Conservation (phyloP, 208 protist species). For the Naegleria lovaniensis region DNA sequence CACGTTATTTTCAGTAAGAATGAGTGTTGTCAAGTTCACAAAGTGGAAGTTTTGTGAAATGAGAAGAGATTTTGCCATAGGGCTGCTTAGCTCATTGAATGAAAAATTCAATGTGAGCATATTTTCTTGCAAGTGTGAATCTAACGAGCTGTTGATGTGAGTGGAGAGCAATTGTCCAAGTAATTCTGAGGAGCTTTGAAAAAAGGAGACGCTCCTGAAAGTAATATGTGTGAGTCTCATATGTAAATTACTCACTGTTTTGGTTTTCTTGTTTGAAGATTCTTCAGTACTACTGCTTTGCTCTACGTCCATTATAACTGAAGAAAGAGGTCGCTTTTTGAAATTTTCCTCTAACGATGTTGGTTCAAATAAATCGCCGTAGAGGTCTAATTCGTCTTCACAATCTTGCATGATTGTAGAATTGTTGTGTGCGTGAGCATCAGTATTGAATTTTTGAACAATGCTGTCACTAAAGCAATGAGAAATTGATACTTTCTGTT, state of each 20-base stretch:
- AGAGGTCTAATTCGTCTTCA: too few species aligned
- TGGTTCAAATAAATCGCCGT: too few species aligned
- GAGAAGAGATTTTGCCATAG: not conserved
- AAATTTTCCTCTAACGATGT: too few species aligned
- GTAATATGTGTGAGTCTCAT: not conserved
- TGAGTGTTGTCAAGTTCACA: not conserved
- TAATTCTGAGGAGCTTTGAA: not conserved
- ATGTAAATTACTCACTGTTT: not conserved
- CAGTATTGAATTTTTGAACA: not conserved
- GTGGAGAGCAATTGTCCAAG: not conserved
- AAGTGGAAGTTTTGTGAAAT: not conserved
- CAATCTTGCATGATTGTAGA: too few species aligned
- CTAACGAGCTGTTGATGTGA: not conserved
- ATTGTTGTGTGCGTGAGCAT: not conserved
- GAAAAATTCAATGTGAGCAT: not conserved
- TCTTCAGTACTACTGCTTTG: not conserved
- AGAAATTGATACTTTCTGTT: not conserved
- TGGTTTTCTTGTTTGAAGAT: not conserved
- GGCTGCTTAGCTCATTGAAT: not conserved
- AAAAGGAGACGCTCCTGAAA: not conserved
- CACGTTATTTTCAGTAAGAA: not conserved
- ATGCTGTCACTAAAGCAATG: not conserved
- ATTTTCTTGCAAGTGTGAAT: not conserved
- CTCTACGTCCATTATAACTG: too few species aligned
- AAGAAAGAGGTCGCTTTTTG: too few species aligned